These are phyloP conservation scores for Xylariaceae sp. DNA, from an alignment of 2,329 filamentous ascomycete genomes.

Conservation along the genomic window DNA sequence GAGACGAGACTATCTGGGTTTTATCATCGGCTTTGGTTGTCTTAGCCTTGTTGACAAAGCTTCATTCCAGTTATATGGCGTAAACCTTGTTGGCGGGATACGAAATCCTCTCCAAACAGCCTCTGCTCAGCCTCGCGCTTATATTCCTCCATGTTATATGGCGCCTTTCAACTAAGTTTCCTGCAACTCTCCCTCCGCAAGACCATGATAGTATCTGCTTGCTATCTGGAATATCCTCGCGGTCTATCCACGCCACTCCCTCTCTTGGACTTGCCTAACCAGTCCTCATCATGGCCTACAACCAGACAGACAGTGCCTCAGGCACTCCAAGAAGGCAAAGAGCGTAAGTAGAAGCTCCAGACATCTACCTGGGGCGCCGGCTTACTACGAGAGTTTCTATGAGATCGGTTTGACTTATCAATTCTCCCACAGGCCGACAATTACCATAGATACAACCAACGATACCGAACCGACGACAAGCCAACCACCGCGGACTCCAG, in stretches of 20 bases:
- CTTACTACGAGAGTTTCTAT: neutral
- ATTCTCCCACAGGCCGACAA: conserved; percentile 29
- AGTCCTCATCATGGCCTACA: conserved; percentile 21
- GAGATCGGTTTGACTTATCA: conserved; percentile 9
- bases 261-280: conserved; percentile 3
- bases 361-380: neutral
- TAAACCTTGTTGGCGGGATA: too few species aligned
- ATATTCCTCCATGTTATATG: too few species aligned
- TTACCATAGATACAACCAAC: conserved; percentile 36
- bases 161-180: neutral
- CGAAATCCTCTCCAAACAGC: too few species aligned
- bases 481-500: conserved; percentile 23
- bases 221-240: neutral
- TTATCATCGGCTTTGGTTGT: too few species aligned
- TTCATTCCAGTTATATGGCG: too few species aligned
- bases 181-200: neutral
- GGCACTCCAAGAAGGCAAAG: conserved; percentile 24
- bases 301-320: conserved; percentile 19
- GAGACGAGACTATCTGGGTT: too few species aligned
- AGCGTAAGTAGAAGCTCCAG: conserved; percentile 22
- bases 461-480: conserved; percentile 23
- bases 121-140: too few species aligned
- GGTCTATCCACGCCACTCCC: neutral
- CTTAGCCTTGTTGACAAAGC: too few species aligned
- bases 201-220: neutral